Conservation (phyloP, 306 rosid species). For the Trichosanthes cucumerina region DNA sequence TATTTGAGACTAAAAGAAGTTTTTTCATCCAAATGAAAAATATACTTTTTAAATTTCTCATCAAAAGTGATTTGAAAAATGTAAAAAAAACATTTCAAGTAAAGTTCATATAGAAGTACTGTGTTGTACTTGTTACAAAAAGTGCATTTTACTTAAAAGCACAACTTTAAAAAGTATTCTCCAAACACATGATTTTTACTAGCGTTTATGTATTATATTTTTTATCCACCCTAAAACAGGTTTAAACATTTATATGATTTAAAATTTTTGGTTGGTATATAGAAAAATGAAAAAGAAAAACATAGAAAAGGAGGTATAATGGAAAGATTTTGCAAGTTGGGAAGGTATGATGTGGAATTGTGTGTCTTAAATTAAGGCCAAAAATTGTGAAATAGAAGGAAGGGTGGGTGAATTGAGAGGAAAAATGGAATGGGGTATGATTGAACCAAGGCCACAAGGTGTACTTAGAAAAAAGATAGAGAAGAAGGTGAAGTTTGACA, state of each 20-base stretch:
- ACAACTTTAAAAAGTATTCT: background rate
- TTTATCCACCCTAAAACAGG: background rate
- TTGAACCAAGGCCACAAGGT: background rate
- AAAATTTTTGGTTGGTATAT: background rate
- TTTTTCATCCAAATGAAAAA: background rate
- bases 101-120: background rate
- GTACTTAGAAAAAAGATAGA: background rate
- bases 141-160: background rate
- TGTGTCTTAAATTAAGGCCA: background rate
- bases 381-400: background rate
- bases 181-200: background rate
- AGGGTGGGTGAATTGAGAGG: background rate
- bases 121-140: background rate
- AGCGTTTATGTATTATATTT: no score
- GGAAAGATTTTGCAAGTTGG: background rate
- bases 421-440: background rate
- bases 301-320: background rate
- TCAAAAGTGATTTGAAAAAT: background rate
- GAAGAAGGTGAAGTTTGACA: background rate
- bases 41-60: background rate
- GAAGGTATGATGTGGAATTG: background rate
- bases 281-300: no score
- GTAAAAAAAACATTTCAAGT: background rate
- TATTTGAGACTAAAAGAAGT: background rate
- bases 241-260: no score